Conservation (phyloP, 768 basidiomycete genomes). For the Lyophyllum atratum region DNA sequence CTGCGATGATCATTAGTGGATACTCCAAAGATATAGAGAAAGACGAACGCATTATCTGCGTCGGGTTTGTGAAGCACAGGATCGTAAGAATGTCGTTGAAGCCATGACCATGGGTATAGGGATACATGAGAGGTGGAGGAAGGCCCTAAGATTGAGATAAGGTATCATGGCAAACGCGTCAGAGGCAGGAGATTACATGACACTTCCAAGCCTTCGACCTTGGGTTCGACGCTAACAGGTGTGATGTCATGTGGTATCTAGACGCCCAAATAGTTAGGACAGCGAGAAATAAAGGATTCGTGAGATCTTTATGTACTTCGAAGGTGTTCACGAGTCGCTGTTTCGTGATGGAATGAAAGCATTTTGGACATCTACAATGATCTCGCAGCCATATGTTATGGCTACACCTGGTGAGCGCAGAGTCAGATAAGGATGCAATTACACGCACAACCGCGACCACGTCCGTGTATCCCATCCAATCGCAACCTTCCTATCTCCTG, state of each 20-base stretch:
- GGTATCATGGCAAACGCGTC: neutral
- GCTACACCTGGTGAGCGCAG: constrained; percentile 39
- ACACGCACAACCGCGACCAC: constrained; percentile 78
- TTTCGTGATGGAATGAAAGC: constrained; percentile 87
- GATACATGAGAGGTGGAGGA: constrained; percentile 70
- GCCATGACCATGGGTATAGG: constrained; percentile 86
- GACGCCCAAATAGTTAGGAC: neutral
- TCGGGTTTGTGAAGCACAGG: constrained; percentile 47
- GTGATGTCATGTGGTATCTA: constrained; percentile 80
- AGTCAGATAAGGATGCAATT: neutral
- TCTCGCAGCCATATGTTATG: constrained; percentile 92
- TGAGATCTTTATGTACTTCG: constrained; percentile 53
- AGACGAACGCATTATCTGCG: constrained; percentile 45
- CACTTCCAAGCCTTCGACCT: constrained; percentile 66
- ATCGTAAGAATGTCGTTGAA: constrained; percentile 78
- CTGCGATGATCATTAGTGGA: constrained; percentile 28
- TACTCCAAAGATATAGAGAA: neutral
- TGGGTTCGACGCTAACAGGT: constrained; percentile 59
- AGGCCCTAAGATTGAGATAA: constrained; percentile 43
- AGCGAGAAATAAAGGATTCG: neutral
- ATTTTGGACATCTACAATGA: constrained; percentile 86
- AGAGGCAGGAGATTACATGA: constrained; percentile 71
- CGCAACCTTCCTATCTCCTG: constrained; percentile 61
- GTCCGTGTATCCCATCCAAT: constrained; percentile 72
- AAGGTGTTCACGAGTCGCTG: constrained; percentile 89